Percentiles rank a stretch among this genome's conserved stretches.
These are phyloP conservation scores for Closterium sp. DNA, from an alignment of 139 green algal species.

Conservation along the genomic window DNA sequence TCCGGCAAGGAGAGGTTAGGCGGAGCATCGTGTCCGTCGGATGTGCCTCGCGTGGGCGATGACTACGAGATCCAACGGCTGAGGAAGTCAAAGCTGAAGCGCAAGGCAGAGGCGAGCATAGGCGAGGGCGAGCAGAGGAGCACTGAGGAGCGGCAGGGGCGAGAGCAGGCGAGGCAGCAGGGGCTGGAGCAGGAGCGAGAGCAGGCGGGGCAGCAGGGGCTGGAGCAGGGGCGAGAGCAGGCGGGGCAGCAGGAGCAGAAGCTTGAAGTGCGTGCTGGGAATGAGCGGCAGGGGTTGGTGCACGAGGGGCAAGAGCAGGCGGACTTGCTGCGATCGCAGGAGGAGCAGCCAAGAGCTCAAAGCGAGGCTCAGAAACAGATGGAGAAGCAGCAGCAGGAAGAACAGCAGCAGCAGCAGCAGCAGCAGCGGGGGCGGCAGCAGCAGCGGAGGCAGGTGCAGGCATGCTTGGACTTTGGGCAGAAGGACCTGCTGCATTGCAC, in stretches of 20 bases:
- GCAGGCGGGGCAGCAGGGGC: no score
- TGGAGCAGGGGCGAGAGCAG: no score
- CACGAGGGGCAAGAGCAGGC: not conserved
- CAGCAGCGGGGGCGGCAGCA: no score
- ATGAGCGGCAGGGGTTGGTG: not conserved
- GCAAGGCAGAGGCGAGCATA: not conserved
- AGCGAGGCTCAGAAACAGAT: no score
- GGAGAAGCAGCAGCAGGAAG: no score
- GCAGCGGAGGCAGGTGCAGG: not conserved
- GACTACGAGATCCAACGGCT: not conserved
- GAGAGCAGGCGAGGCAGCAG: not conserved
- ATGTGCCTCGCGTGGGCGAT: not conserved
- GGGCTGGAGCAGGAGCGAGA: no score
- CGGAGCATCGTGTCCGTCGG: not conserved
- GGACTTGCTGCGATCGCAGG: no score
- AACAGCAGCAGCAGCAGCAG: no score
- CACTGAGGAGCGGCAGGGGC: not conserved
- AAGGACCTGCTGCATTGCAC: no score
- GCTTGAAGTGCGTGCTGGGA: no score
- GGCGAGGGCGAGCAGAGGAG: no score
- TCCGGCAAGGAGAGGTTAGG: not conserved
- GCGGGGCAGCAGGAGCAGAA: not conserved
- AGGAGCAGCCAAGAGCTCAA: no score
- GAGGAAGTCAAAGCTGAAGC: not conserved
- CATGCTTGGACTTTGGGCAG: not conserved